These are phyloP conservation scores for Camelina sativa DNA, from an alignment of 345 rosid genomes.

Conservation along the genomic window DNA sequence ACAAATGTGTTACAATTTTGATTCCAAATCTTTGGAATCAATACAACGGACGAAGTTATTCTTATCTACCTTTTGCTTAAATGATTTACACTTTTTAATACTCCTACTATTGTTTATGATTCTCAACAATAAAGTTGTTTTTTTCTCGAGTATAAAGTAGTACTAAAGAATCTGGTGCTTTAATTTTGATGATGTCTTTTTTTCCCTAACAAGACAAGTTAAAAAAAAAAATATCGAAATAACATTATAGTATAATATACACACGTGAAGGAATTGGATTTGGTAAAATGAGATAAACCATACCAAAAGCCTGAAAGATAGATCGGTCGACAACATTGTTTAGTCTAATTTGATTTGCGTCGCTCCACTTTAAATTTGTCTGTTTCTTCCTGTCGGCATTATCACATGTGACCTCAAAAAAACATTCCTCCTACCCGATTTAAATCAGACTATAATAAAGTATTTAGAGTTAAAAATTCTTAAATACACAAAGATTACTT, in stretches of 20 bases:
- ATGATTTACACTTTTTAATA: not conserved
- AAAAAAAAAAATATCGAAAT: not conserved
- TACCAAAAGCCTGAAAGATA: conserved; percentile 18
- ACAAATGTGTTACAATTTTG: not conserved
- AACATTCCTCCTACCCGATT: conserved; percentile 29
- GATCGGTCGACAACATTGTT: conserved; percentile 10
- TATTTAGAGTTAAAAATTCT: not conserved
- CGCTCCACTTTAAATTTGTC: conserved; percentile 24
- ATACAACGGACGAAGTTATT: not conserved
- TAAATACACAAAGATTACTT: not conserved
- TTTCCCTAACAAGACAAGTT: conserved; percentile 25
- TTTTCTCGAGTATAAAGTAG: not conserved
- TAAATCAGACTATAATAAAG: not conserved
- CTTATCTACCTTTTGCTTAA: not conserved
- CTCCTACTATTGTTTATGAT: not conserved
- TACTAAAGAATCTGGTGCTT: conserved; percentile 5
- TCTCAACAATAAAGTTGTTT: too few species aligned
- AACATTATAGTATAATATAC: conserved; percentile 19
- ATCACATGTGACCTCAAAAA: conserved; percentile 37
- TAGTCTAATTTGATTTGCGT: not conserved
- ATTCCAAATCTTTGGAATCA: not conserved
- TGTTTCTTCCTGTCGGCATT: conserved; percentile 23
- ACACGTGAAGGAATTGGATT: conserved; percentile 37
- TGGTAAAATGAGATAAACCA: conserved; percentile 25
- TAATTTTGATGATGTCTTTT: not conserved